Conservation (phyloP, 345 rosid species). For the Viola odorata region DNA sequence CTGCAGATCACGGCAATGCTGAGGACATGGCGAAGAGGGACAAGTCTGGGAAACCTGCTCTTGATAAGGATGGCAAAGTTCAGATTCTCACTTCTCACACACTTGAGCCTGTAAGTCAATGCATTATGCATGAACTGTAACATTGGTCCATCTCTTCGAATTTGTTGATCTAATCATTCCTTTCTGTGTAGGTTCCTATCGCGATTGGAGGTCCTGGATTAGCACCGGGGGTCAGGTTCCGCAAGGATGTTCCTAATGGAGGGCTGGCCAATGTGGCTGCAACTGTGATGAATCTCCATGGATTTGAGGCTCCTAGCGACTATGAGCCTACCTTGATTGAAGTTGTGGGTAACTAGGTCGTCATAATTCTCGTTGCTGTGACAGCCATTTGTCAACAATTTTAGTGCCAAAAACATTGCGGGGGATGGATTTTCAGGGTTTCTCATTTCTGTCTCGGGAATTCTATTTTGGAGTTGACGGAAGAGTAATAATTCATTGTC, state of each 20-base stretch:
- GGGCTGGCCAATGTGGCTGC: constrained; percentile 98
- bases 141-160: too few relatives aligned
- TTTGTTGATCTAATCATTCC: neutral
- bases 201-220: constrained; percentile 95
- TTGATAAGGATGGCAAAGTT: constrained; percentile 64
- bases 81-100: constrained; percentile 98
- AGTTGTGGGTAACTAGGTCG: constrained; percentile 40
- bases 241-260: constrained; percentile 51
- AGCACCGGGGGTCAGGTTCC: constrained; percentile 58
- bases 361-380: neutral
- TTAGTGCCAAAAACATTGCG: too few relatives aligned
- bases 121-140: too few relatives aligned
- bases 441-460: too few relatives aligned
- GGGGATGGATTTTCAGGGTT: too few relatives aligned
- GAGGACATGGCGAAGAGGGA: constrained; percentile 97
- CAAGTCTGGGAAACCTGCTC: constrained; percentile 64
- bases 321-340: constrained; percentile 84
- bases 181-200: constrained; percentile 58
- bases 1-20: constrained; percentile 98
- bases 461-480: too few relatives aligned
- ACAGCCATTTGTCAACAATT: too few relatives aligned
- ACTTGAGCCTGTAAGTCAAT: constrained; percentile 69
- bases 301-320: constrained; percentile 73
- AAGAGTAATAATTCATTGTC: too few relatives aligned
- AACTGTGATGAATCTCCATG: constrained; percentile 92